A percentile compares a stretch with the other conserved stretches of the same genome.
These are phyloP conservation scores for Parietaria judaica DNA, from an alignment of 306 rosid genomes.

Conservation along the genomic window DNA sequence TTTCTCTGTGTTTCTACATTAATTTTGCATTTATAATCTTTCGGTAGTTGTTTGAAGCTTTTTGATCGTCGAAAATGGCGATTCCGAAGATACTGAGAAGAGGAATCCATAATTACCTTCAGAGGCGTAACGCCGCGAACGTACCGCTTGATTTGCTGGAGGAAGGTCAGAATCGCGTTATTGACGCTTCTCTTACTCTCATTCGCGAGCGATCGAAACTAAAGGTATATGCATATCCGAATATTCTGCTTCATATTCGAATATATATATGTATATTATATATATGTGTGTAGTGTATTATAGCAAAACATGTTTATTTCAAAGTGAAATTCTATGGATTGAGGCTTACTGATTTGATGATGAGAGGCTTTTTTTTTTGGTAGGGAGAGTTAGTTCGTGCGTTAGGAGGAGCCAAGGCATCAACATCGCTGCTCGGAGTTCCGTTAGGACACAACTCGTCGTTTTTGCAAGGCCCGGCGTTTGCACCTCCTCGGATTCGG, in stretches of 20 bases:
- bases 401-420: constrained; percentile 70
- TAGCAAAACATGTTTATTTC: too few relatives aligned
- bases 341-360: background rate
- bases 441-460: constrained; percentile 97
- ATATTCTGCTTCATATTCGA: background rate
- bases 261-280: background rate
- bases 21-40: background rate
- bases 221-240: constrained; percentile 35
- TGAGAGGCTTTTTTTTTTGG: background rate
- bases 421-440: constrained; percentile 86
- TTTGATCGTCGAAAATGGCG: background rate
- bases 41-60: background rate
- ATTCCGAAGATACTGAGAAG: constrained; percentile 37
- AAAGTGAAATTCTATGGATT: too few relatives aligned
- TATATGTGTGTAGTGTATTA: background rate
- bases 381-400: constrained; percentile 95
- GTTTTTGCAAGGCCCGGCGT: constrained; percentile 96
- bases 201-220: constrained; percentile 95
- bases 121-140: constrained; percentile 43
- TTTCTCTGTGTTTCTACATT: background rate
- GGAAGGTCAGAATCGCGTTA: constrained; percentile 74
- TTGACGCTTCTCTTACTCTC: constrained; percentile 92
- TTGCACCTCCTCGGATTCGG: constrained; percentile 92
- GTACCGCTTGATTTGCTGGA: constrained; percentile 50
- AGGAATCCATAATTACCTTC: constrained; percentile 52